These are phyloP conservation scores for Meira nashicola DNA, from an alignment of 1,284 basidiomycete genomes.

Conservation along the genomic window DNA sequence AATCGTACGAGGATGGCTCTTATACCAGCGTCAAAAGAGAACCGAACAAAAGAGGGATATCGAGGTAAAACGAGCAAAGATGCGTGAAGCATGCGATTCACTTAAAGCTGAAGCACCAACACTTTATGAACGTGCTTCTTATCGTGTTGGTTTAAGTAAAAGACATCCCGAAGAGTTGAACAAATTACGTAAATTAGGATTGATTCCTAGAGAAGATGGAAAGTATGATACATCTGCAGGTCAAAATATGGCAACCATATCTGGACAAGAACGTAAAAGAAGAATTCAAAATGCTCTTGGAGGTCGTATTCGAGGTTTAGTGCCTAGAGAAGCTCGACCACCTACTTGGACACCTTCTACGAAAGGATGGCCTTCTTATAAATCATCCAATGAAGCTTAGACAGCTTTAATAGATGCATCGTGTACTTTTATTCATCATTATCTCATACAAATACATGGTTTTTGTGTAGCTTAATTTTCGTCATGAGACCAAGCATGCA, in stretches of 20 bases:
- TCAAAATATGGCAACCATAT: constrained; percentile 6
- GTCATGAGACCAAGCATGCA: constrained; percentile 58
- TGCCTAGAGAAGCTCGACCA: constrained; percentile 47
- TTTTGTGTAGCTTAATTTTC: background rate
- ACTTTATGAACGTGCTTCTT: constrained; percentile 36
- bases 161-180: constrained; percentile 40
- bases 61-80: constrained; percentile 27
- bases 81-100: constrained; percentile 39
- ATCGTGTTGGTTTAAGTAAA: constrained; percentile 41
- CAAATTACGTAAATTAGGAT: constrained; percentile 33
- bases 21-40: constrained; percentile 71
- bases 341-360: constrained; percentile 42
- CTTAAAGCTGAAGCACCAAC: constrained; percentile 21
- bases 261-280: constrained; percentile 31
- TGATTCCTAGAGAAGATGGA: constrained; percentile 25
- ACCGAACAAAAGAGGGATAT: constrained; percentile 53
- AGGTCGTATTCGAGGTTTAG: constrained; percentile 40
- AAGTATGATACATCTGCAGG: background rate
- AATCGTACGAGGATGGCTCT: constrained; percentile 82
- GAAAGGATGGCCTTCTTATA: constrained; percentile 27
- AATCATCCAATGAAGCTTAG: constrained; percentile 1
- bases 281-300: constrained; percentile 28
- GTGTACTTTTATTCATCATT: background rate
- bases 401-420: background rate
- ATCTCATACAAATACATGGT: background rate